These are phyloP conservation scores for Penicillium sclerotigenum DNA, from an alignment of 2,329 filamentous ascomycete genomes.

Conservation along the genomic window DNA sequence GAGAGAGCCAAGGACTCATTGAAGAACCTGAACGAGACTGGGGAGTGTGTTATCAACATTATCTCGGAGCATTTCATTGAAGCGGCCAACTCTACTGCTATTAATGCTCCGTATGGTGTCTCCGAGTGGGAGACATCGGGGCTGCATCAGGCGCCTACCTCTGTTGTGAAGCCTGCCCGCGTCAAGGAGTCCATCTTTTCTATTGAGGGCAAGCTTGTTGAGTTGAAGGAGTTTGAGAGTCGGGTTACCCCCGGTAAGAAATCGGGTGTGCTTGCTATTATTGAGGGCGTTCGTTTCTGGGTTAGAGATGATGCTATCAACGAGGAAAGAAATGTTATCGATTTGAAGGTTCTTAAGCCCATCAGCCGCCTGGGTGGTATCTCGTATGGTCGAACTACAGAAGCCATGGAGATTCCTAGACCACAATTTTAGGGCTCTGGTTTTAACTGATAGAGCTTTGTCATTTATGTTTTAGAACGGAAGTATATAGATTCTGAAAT, in stretches of 20 bases:
- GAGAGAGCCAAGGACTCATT: conserved; percentile 73
- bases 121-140: conserved; percentile 79
- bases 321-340: conserved; percentile 68
- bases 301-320: conserved; percentile 84
- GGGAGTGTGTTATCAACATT: conserved; percentile 83
- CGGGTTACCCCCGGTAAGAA: conserved; percentile 67
- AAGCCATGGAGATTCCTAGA: conserved; percentile 66
- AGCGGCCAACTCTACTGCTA: conserved; percentile 76
- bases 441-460: background rate
- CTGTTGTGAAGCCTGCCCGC: conserved; percentile 65
- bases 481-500: background rate
- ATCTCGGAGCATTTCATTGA: conserved; percentile 81
- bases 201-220: conserved; percentile 75
- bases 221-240: conserved; percentile 73
- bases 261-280: conserved; percentile 68
- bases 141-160: conserved; percentile 65
- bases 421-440: conserved; percentile 22
- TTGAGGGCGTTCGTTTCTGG: conserved; percentile 88
- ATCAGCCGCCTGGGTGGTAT: conserved; percentile 81
- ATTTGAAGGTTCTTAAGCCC: conserved; percentile 72
- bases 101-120: conserved; percentile 73
- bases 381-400: conserved; percentile 69
- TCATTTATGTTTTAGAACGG: background rate
- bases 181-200: conserved; percentile 80
- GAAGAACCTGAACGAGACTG: conserved; percentile 66